Conservation (phyloP, 2,329 filamentous ascomycete genomes). For the Penicillium nordicum region DNA sequence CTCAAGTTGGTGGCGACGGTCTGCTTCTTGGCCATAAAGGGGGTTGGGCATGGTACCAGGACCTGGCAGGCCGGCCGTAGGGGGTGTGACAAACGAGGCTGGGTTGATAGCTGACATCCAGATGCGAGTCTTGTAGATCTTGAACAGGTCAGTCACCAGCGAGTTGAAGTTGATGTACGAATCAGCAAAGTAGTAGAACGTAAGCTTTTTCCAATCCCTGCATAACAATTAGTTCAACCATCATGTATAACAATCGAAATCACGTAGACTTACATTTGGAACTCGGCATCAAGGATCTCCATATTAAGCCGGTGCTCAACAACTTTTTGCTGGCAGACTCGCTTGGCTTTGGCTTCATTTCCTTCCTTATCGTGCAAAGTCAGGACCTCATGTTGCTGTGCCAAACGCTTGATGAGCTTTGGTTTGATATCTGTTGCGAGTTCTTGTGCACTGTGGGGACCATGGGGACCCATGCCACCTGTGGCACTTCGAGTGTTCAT, state of each 20-base stretch:
- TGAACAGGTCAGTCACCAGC: constrained; percentile 94
- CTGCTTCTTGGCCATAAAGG: constrained; percentile 49
- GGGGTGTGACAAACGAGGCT: constrained; percentile 78
- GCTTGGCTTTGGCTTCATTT: constrained; percentile 94
- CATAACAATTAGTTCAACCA: constrained; percentile 4
- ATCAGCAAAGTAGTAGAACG: constrained; percentile 98
- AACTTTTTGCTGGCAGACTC: constrained; percentile 94
- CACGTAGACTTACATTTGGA: constrained; percentile 75
- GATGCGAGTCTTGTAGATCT: constrained; percentile 98
- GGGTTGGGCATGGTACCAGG: constrained; percentile 65
- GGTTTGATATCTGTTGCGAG: constrained; percentile 78
- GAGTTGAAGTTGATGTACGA: constrained; percentile 99
- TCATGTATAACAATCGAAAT: background rate
- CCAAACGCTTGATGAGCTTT: constrained; percentile 93
- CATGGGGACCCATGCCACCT: constrained; percentile 73
- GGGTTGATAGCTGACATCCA: constrained; percentile 99
- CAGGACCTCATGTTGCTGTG: constrained; percentile 85
- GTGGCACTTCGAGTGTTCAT: constrained; percentile 67
- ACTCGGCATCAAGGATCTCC: constrained; percentile 98
- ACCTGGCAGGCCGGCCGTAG: constrained; percentile 67
- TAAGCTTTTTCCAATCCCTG: constrained; percentile 98
- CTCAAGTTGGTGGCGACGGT: constrained; percentile 43
- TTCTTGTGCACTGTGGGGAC: constrained; percentile 70
- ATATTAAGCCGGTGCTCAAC: constrained; percentile 91
- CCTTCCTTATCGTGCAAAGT: constrained; percentile 92